Evolutionary conservation across 2,329 filamentous ascomycete species (phyloP).

Genomic region (Hypomyces rosellus): DNA sequence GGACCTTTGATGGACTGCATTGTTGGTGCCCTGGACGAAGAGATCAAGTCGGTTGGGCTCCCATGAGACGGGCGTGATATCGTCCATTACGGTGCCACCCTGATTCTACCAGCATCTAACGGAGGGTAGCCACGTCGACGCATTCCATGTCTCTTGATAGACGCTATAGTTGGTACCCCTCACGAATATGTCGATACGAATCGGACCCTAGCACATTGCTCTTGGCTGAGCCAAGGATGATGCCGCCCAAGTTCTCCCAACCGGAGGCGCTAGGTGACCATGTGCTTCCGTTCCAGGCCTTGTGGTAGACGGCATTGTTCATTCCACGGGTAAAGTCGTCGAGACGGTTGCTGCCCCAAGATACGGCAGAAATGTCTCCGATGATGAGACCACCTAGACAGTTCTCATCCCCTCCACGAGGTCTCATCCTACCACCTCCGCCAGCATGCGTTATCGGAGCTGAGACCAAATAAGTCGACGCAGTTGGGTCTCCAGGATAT

Average conservation of each 20-base stretch:
- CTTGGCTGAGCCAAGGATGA: constrained; percentile 18
- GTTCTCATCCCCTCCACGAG: constrained; percentile 16
- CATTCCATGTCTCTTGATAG: constrained; percentile 11
- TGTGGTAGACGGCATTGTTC: constrained; percentile 22
- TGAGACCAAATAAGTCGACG: constrained; percentile 19
- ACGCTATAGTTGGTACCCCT: constrained; percentile 6
- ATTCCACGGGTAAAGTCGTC: constrained; percentile 25
- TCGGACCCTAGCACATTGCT: constrained; percentile 18
- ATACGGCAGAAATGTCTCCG: constrained; percentile 20
- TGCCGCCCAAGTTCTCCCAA: constrained; percentile 22
- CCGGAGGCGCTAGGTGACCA: constrained; percentile 15
- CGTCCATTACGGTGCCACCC: constrained; percentile 15
- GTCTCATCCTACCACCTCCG: constrained; percentile 17
- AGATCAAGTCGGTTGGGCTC: constrained; percentile 21
- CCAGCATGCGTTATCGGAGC: constrained; percentile 17
- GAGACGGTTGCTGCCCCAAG: constrained; percentile 20
- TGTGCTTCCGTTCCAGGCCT: constrained; percentile 18
- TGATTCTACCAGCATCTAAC: constrained; percentile 1
- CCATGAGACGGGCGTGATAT: constrained; percentile 19
- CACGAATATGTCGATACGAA: constrained; percentile 20
- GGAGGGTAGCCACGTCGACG: constrained; percentile 3
- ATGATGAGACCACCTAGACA: constrained; percentile 23
- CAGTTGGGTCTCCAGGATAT: constrained; percentile 20
- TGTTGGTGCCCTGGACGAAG: constrained; percentile 11
- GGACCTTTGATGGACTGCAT: constrained; percentile 6